Percentiles rank a stretch among this genome's conserved stretches.
phyloP scores from a whole-genome alignment of 2,329 filamentous ascomycete species.

The Herpomyces periplanetae region DNA sequence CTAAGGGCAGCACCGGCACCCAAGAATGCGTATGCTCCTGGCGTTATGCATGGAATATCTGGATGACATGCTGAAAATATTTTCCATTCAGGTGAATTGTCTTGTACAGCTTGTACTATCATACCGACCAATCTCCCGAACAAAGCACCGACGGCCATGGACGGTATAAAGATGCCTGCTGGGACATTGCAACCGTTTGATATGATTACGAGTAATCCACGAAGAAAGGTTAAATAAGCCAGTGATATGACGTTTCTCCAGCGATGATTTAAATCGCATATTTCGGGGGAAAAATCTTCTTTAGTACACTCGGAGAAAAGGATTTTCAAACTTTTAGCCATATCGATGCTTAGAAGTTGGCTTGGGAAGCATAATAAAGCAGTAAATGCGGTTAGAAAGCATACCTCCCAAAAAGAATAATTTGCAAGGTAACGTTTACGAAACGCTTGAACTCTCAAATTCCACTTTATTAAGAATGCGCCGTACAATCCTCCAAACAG shows the following conservation, averaged over 20 bases:
- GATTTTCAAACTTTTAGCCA: conserved; percentile 98
- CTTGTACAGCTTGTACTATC: conserved; percentile 53
- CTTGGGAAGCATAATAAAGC: conserved; percentile 90
- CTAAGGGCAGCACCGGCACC: conserved; percentile 64
- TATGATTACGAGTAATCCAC: conserved; percentile 54
- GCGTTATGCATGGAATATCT: conserved; percentile 79
- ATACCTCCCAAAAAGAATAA: conserved; percentile 55
- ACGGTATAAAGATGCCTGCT: conserved; percentile 85
- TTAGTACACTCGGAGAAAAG: conserved; percentile 76
- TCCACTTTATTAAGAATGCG: conserved; percentile 92
- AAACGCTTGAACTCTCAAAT: conserved; percentile 57
- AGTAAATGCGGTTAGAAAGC: conserved; percentile 38
- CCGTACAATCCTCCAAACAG: conserved; percentile 81
- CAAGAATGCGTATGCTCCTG: conserved; percentile 79
- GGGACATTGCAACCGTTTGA: conserved; percentile 95
- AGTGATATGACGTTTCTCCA: conserved; percentile 42
- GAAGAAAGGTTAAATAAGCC: conserved; percentile 33
- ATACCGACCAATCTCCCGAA: conserved; percentile 87
- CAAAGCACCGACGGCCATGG: conserved; percentile 79
- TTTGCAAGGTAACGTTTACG: conserved; percentile 59
- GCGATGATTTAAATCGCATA: conserved; percentile 44
- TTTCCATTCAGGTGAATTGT: conserved; percentile 34
- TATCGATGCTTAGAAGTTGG: conserved; percentile 72
- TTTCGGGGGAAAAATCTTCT: conserved; percentile 45
- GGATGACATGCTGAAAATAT: conserved; percentile 70